Evolutionary conservation across 441 rosid genomes (phyloP).

Genomic region (Croton setiger): DNA sequence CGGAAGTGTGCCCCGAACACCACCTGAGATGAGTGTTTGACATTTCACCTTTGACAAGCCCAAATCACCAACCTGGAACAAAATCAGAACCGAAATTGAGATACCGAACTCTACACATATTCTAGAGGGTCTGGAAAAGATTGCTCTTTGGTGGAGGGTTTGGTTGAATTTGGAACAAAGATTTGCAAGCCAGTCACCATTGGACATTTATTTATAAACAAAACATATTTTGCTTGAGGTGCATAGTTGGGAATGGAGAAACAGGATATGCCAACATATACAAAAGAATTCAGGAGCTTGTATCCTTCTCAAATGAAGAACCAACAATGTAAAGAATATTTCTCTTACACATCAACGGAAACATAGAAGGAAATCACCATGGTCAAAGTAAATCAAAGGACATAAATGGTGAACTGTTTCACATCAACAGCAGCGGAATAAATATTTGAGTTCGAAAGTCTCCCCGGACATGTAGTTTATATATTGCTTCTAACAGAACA

Average conservation of each 20-base stretch:
- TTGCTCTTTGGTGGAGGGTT: not conserved
- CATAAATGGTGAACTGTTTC: not conserved
- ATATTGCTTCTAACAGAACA: not conserved
- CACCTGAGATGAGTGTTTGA: slow-evolving; percentile 65
- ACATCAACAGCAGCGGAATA: not conserved
- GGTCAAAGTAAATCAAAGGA: not conserved
- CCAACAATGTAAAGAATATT: not conserved
- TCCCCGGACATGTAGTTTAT: not conserved
- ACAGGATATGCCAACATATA: not conserved
- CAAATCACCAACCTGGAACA: slow-evolving; percentile 61
- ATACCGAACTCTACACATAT: not conserved
- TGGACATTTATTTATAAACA: not conserved
- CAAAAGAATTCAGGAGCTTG: not conserved
- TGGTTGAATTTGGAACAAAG: not conserved
- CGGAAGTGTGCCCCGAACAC: slow-evolving; percentile 71
- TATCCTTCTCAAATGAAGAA: not conserved
- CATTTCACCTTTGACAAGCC: slow-evolving; percentile 73
- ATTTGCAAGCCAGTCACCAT: no score
- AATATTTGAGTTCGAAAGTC: not conserved
- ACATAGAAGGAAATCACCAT: not conserved
- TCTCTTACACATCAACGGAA: not conserved
- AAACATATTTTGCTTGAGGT: not conserved
- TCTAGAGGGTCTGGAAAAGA: not conserved
- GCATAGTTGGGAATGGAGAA: not conserved
- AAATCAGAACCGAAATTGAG: slow-evolving; percentile 9